Percentiles rank a stretch among this genome's conserved stretches.
phyloP scores from a whole-genome alignment of 1,284 basidiomycete genomes.

The Sparassis latifolia region DNA sequence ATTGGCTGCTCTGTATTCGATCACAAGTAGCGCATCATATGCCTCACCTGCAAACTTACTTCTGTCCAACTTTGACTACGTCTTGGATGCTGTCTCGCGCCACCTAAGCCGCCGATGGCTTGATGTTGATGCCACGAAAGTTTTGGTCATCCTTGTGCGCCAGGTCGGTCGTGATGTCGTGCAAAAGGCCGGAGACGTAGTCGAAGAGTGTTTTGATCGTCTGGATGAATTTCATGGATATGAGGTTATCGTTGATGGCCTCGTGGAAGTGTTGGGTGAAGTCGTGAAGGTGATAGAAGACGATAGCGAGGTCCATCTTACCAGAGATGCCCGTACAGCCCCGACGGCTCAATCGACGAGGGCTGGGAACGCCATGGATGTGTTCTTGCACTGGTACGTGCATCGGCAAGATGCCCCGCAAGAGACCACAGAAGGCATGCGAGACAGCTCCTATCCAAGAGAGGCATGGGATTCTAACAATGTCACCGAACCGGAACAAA shows the following conservation, averaged over 20 bases:
- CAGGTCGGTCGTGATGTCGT: constrained; percentile 83
- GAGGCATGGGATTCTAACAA: constrained; percentile 39
- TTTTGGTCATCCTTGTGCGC: constrained; percentile 76
- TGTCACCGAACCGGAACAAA: constrained; percentile 13
- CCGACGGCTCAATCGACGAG: constrained; percentile 9
- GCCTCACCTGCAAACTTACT: constrained; percentile 80
- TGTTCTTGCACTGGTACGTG: constrained; percentile 60
- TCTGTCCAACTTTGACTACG: constrained; percentile 91
- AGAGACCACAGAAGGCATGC: constrained; percentile 8
- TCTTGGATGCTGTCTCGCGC: constrained; percentile 81
- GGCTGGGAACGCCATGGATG: constrained; percentile 30
- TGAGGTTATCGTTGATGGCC: constrained; percentile 73
- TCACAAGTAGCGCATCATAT: constrained; percentile 70
- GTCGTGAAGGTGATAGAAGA: constrained; percentile 67
- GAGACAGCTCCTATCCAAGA: constrained; percentile 33
- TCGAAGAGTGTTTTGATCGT: constrained; percentile 92
- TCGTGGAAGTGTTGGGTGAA: constrained; percentile 81
- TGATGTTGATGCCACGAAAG: constrained; percentile 73
- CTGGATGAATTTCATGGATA: constrained; percentile 93
- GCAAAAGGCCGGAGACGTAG: constrained; percentile 81
- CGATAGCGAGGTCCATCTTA: constrained; percentile 31
- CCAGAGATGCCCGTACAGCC: constrained; percentile 3
- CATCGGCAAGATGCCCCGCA: constrained; percentile 34
- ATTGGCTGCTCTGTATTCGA: constrained; percentile 59
- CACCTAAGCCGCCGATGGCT: constrained; percentile 72